A percentile compares a stretch with the other conserved stretches of the same genome.
Evolutionary conservation across 2,329 filamentous ascomycete genomes (phyloP).

Genomic region (Didymella keratinophila): DNA sequence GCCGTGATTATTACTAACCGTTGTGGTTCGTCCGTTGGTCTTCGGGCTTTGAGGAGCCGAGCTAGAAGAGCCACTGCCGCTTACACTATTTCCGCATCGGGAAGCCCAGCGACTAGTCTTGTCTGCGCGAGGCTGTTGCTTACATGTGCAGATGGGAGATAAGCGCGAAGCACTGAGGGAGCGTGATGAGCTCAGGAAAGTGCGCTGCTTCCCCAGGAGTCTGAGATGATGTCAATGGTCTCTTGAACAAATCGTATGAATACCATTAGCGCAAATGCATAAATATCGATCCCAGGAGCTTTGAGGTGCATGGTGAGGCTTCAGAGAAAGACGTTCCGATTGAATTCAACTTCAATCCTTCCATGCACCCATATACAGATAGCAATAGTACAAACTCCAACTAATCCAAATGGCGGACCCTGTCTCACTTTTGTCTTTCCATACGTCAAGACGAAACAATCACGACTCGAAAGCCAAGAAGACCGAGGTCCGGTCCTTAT

Average conservation of each 20-base stretch:
- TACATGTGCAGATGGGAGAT: not conserved
- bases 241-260: no score
- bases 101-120: conserved; percentile 2
- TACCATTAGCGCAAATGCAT: not conserved
- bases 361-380: not conserved
- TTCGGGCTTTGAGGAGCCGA: conserved; percentile 16
- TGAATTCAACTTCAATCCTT: not conserved
- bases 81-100: not conserved
- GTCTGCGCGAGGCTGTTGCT: not conserved
- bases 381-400: conserved; percentile 11
- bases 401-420: not conserved
- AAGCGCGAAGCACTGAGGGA: conserved; percentile 1
- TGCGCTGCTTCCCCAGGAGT: no score
- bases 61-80: not conserved
- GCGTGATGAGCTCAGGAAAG: no score
- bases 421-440: conserved; percentile 1
- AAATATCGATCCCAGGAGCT: not conserved
- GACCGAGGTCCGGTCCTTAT: conserved; percentile 24
- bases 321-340: not conserved
- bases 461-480: not conserved
- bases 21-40: conserved; percentile 3
- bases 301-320: not conserved
- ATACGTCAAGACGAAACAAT: conserved; percentile 4
- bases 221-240: no score
- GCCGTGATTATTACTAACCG: conserved; percentile 1